phyloP scores from a whole-genome alignment of 306 rosid genomes.

The Vigna unguiculata region DNA sequence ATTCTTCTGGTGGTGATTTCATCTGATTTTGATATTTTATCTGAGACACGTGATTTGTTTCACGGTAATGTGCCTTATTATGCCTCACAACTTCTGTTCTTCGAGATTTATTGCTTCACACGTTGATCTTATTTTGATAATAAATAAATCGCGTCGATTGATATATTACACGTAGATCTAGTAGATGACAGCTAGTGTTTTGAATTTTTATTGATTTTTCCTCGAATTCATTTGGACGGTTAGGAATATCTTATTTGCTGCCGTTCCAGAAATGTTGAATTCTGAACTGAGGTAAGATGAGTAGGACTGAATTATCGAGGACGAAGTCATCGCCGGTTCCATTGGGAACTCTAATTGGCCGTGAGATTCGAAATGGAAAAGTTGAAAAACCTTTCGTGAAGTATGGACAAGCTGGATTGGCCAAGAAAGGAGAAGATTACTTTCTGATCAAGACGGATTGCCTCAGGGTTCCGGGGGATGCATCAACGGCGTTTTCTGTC shows the following conservation, averaged over 20 bases:
- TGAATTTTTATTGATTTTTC: conserved; percentile 8
- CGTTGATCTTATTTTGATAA: conserved; percentile 33
- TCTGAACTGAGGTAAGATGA: conserved; percentile 73
- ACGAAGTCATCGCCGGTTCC: conserved; percentile 76
- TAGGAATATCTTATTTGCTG: conserved; percentile 1
- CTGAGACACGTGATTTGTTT: neutral
- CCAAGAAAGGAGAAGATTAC: conserved; percentile 98
- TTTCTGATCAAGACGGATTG: conserved; percentile 84
- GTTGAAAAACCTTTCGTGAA: conserved; percentile 84
- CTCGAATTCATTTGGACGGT: conserved; percentile 36
- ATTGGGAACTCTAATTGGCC: conserved; percentile 92
- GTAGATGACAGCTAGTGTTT: neutral
- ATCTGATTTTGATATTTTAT: conserved; percentile 11
- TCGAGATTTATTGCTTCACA: conserved; percentile 19
- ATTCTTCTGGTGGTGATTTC: neutral
- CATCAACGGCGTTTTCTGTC: conserved; percentile 80
- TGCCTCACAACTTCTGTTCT: conserved; percentile 27
- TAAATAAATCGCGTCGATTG: conserved; percentile 2
- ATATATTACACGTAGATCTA: conserved; percentile 30
- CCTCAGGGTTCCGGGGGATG: conserved; percentile 76
- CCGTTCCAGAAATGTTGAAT: conserved; percentile 51
- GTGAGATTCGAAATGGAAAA: conserved; percentile 82
- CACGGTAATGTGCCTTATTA: conserved; percentile 26
- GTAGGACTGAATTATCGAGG: conserved; percentile 65
- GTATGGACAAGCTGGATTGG: conserved; percentile 98